Evolutionary conservation across 768 basidiomycete species (phyloP).

Genomic region (Suillus americanus): DNA sequence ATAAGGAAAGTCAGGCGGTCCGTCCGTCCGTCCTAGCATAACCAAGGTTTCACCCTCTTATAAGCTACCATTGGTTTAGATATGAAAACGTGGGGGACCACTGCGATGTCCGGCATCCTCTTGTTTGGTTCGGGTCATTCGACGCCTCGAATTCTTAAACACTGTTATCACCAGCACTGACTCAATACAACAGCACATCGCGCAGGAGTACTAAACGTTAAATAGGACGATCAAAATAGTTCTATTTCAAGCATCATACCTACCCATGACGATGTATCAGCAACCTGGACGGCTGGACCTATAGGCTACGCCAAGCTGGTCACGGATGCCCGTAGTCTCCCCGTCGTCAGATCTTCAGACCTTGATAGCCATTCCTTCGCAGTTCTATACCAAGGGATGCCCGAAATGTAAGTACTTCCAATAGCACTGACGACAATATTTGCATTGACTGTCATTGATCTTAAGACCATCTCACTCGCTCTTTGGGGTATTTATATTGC

Average conservation of each 20-base stretch:
- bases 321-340: no score
- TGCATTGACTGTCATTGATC: neutral
- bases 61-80: no score
- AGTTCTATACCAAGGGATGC: neutral
- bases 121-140: no score
- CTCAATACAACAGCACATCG: neutral
- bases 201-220: neutral
- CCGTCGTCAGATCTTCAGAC: neutral
- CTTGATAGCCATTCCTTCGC: no score
- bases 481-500: neutral
- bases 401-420: neutral
- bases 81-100: no score
- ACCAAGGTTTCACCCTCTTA: no score
- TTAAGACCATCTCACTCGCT: conserved; percentile 2
- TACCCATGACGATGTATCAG: neutral
- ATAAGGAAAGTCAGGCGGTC: no score
- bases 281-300: neutral
- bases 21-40: no score
- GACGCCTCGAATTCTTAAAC: no score
- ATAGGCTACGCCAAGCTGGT: no score
- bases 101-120: no score
- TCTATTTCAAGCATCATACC: neutral
- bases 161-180: no score
- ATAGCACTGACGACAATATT: neutral
- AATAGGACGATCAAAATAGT: neutral